Conservation (phyloP, 805 yeast species). For the Brettanomyces naardenensis region DNA sequence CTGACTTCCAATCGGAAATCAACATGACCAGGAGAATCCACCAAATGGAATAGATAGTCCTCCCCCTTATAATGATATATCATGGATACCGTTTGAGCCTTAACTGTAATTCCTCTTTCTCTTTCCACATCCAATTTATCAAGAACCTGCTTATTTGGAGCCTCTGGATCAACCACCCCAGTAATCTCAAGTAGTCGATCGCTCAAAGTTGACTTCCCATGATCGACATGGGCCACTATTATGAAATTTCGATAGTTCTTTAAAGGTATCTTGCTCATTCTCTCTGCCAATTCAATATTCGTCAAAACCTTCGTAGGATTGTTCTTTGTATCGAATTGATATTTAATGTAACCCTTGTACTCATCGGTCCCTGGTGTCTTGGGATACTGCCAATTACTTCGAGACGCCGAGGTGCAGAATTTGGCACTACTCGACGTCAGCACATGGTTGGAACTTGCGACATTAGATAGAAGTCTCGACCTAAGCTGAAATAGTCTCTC, state of each 20-base stretch:
- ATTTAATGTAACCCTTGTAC: conserved; percentile 22
- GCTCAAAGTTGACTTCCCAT: conserved; percentile 77
- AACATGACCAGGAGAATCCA: conserved; percentile 97
- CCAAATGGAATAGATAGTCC: conserved; percentile 81
- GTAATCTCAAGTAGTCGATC: conserved; percentile 84
- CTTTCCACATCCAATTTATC: conserved; percentile 92
- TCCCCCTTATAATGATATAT: conserved; percentile 57
- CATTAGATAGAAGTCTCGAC: too few relatives aligned
- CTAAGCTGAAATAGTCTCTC: too few relatives aligned
- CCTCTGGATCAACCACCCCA: conserved; percentile 74
- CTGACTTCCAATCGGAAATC: conserved; percentile 93
- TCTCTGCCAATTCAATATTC: conserved; percentile 22
- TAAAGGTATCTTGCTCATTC: conserved; percentile 74
- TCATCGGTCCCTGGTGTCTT: conserved; percentile 9
- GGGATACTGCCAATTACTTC: background rate
- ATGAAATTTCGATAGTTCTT: conserved; percentile 83
- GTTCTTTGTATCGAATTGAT: conserved; percentile 16
- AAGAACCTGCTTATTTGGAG: conserved; percentile 67
- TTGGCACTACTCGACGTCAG: too few relatives aligned
- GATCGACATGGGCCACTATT: conserved; percentile 92
- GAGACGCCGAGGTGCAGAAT: too few relatives aligned
- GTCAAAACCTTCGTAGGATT: conserved; percentile 21
- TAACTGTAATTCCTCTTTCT: conserved; percentile 94
- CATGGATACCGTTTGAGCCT: conserved; percentile 97
- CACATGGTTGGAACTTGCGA: too few relatives aligned